Evolutionary conservation across 1,139 yeast species (phyloP), one percentile per base, ranked within the genome.

Genomic region (Saccharomyces hybrid): DNA sequence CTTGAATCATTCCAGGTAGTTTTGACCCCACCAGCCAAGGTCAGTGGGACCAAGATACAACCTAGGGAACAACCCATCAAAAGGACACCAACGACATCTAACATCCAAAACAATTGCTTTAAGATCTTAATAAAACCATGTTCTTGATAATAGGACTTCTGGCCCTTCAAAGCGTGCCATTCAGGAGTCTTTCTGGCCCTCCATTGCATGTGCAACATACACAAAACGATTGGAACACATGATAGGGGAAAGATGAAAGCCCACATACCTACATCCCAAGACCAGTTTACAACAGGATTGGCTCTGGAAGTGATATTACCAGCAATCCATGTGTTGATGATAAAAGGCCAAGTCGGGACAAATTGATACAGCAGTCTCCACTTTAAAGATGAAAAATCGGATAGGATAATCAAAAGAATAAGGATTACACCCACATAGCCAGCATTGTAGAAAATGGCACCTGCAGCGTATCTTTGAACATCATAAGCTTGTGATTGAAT

Each of bases 261-360:
- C 88, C 88, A 86, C 79, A 86, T 84, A 46, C 86, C 91, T 61
- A 85, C 82, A 62, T 84, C 84, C 82, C 84, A 86, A 42, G 80
- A 76, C 95, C 95, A 86, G 46, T 74, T 64, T 51, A 63, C 59
- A 64, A 57, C 66, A 52, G 72, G 75, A 46, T 73, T 67, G 8
- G 70, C 75, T 4, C 66, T 74, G 26, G 62, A 60, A 8, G 80
- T 72, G 50, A 86, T 73, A 60, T 82, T 74, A 65, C 90, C 91
- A 26, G 83, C 71, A 53, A 85, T 76, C 93, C 93, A 86, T 16
- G 93, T 84, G 67, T 84, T 86, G 69, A 86, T 83, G 60, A 86
- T 80, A 61, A 78, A 83, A 2, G 93, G 93, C 62, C 81, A 73
- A 4, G 88, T 81, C 19, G 90, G 89, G 31, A 82, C 73, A 60